Conservation (phyloP, 2,329 filamentous ascomycete species). For the Tolypocladium pustulatum region DNA sequence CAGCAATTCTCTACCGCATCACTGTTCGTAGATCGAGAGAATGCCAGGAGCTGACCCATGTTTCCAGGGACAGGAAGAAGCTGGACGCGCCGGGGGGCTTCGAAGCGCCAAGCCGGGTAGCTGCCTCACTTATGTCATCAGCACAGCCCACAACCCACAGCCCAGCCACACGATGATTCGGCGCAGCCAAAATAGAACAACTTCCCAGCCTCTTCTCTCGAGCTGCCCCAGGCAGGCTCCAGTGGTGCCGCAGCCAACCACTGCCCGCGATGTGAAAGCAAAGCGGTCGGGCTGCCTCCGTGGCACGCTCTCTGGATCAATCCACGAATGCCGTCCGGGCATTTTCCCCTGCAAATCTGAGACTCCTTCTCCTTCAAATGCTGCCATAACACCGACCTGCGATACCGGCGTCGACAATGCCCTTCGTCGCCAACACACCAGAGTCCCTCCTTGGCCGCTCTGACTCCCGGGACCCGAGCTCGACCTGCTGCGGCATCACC, state of each 20-base stretch:
- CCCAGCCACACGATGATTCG: neutral
- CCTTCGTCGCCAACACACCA: constrained; percentile 50
- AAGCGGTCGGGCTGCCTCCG: neutral
- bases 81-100: no score
- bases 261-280: neutral
- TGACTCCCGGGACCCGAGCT: constrained; percentile 74
- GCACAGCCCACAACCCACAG: neutral
- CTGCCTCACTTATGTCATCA: neutral
- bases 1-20: neutral
- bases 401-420: constrained; percentile 18
- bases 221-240: neutral
- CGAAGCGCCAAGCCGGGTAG: no score
- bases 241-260: neutral
- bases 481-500: constrained; percentile 84
- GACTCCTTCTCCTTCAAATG: neutral
- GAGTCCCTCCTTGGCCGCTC: constrained; percentile 68
- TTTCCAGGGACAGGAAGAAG: no score
- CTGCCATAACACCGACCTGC: neutral
- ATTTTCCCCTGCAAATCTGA: neutral
- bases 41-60: no score
- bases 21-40: neutral
- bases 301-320: neutral
- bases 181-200: neutral
- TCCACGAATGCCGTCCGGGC: neutral
- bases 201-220: neutral